Percentiles rank a stretch among this genome's conserved stretches.
phyloP scores from a whole-genome alignment of 768 basidiomycete genomes.

The Pholiota molesta region DNA sequence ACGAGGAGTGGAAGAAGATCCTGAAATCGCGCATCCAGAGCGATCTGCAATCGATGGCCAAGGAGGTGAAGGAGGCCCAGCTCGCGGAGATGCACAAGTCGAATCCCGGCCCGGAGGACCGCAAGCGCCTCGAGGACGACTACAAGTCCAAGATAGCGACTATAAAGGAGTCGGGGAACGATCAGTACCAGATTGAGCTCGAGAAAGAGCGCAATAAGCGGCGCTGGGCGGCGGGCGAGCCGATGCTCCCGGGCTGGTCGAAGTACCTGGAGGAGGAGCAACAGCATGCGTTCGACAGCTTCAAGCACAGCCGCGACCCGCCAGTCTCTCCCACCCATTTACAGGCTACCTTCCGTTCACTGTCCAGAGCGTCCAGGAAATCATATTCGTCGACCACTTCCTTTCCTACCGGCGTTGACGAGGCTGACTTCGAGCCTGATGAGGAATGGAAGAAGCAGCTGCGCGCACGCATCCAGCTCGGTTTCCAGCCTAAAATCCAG shows the following conservation, averaged over 20 bases:
- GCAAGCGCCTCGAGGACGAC: slow-evolving; percentile 40
- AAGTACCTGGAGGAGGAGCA: slow-evolving; percentile 6
- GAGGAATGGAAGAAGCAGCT: slow-evolving; percentile 55
- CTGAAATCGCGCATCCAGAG: slow-evolving; percentile 54
- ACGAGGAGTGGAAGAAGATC: slow-evolving; percentile 55
- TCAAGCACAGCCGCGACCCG: slow-evolving; percentile 5
- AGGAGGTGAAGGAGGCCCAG: slow-evolving; percentile 65
- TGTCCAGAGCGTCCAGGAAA: slow-evolving; percentile 6
- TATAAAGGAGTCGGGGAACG: slow-evolving; percentile 47
- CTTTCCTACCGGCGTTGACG: slow-evolving; percentile 24
- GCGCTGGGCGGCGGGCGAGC: slow-evolving; percentile 19
- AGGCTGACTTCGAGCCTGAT: slow-evolving; percentile 50
- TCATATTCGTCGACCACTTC: slow-evolving; percentile 23
- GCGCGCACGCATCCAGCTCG: slow-evolving; percentile 51
- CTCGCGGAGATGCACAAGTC: slow-evolving; percentile 51
- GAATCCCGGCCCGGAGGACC: slow-evolving; percentile 32
- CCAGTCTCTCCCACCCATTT: slow-evolving; percentile 7
- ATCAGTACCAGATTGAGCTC: slow-evolving; percentile 47
- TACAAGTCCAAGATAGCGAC: slow-evolving; percentile 43
- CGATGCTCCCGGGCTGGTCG: slow-evolving; percentile 10
- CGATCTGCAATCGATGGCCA: slow-evolving; percentile 44
- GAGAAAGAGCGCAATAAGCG: slow-evolving; percentile 52
- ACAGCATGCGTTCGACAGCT: slow-evolving; percentile 9
- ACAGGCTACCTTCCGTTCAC: slow-evolving; percentile 5
- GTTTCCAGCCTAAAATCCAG: slow-evolving; percentile 47